phyloP scores from a whole-genome alignment of 768 basidiomycete genomes.

The Boletus tomentosulus region DNA sequence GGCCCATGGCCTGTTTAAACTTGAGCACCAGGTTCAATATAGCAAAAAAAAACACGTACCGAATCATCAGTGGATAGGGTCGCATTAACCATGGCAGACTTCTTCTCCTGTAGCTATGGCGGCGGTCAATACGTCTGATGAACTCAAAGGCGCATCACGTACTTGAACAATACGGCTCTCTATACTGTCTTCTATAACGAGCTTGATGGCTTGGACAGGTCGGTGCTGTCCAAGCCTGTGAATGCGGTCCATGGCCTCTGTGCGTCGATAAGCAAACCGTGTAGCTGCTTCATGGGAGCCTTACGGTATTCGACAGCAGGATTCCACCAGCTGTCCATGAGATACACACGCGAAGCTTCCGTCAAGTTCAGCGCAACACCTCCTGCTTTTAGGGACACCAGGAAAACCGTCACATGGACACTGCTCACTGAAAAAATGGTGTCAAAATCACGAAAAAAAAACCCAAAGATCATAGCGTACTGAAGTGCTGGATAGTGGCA shows the following conservation, averaged over 20 bases:
- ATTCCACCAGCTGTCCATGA: conserved; percentile 99
- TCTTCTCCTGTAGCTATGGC: conserved; percentile 87
- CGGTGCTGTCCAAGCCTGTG: conserved; percentile 94
- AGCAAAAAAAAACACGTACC: conserved; percentile 36
- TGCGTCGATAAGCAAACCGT: conserved; percentile 3
- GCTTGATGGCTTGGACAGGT: conserved; percentile 89
- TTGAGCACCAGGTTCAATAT: conserved; percentile 7
- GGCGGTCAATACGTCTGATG: neutral
- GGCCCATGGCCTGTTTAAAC: conserved; percentile 76
- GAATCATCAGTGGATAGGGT: conserved; percentile 80
- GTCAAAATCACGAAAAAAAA: neutral
- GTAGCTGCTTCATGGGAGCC: conserved; percentile 25
- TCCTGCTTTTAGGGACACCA: conserved; percentile 94
- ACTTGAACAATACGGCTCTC: conserved; percentile 92
- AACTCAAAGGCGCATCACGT: conserved; percentile 7
- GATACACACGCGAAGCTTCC: conserved; percentile 88
- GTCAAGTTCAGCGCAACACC: conserved; percentile 90
- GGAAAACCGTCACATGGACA: conserved; percentile 93
- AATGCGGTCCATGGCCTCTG: conserved; percentile 97
- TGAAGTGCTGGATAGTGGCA: conserved; percentile 92
- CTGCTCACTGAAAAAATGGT: conserved; percentile 65
- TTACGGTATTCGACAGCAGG: conserved; percentile 88
- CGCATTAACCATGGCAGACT: conserved; percentile 90
- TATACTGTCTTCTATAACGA: conserved; percentile 94
- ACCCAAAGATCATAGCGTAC: conserved; percentile 38